These are phyloP conservation scores for Trypanosoma melophagium DNA, from an alignment of 208 protist species.

Conservation along the genomic window DNA sequence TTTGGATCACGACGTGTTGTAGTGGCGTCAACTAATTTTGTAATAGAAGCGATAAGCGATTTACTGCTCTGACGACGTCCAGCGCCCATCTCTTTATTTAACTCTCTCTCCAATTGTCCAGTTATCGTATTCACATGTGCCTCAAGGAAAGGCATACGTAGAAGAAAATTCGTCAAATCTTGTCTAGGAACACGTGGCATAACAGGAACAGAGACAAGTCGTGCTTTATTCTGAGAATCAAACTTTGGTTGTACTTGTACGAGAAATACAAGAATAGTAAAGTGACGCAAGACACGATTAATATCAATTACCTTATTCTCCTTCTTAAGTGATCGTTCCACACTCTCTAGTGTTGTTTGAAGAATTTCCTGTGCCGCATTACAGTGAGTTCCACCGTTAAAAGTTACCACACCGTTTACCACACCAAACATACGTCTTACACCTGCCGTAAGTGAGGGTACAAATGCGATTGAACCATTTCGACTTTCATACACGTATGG, in stretches of 20 bases:
- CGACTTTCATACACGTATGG: constrained; percentile 79
- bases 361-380: constrained; percentile 94
- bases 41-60: constrained; percentile 89
- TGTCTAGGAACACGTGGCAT: constrained; percentile 86
- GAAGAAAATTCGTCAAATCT: constrained; percentile 86
- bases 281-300: constrained; percentile 94
- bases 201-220: constrained; percentile 89
- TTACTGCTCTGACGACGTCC: constrained; percentile 73
- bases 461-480: constrained; percentile 69
- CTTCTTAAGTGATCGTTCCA: constrained; percentile 73
- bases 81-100: constrained; percentile 81
- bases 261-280: constrained; percentile 98
- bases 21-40: constrained; percentile 97
- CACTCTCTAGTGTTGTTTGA: constrained; percentile 51
- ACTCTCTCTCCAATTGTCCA: constrained; percentile 66
- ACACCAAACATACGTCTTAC: constrained; percentile 96
- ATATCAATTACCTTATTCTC: constrained; percentile 91
- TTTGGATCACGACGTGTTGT: constrained; percentile 67
- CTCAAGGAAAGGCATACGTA: constrained; percentile 82
- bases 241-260: constrained; percentile 99
- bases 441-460: constrained; percentile 87
- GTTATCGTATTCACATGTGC: constrained; percentile 67
- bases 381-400: constrained; percentile 98
- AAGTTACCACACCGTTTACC: constrained; percentile 99
- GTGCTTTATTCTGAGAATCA: constrained; percentile 99